These are phyloP conservation scores for Actinomucor elegans DNA, from an alignment of 371 early-diverging fungal species.

Conservation along the genomic window DNA sequence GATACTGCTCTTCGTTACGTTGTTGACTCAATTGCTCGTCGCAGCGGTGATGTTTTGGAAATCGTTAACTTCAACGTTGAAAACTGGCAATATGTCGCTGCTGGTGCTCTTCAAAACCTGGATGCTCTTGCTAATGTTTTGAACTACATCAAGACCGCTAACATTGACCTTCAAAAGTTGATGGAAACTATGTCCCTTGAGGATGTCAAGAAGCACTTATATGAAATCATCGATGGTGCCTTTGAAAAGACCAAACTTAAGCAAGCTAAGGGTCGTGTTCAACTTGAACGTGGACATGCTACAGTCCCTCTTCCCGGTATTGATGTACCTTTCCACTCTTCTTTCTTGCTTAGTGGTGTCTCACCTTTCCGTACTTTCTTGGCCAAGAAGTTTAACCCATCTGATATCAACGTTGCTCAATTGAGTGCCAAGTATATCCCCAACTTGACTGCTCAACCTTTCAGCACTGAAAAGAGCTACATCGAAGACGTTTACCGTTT, in stretches of 20 bases:
- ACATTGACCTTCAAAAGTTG: slow-evolving; percentile 86
- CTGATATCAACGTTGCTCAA: slow-evolving; percentile 75
- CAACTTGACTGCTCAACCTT: slow-evolving; percentile 93
- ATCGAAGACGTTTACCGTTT: slow-evolving; percentile 72
- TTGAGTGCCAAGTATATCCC: slow-evolving; percentile 90
- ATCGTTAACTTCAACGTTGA: slow-evolving; percentile 98
- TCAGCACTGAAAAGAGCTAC: slow-evolving; percentile 79
- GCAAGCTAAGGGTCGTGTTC: slow-evolving; percentile 64
- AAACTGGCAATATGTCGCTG: slow-evolving; percentile 94
- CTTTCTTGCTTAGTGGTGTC: slow-evolving; percentile 88
- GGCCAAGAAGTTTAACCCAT: slow-evolving; percentile 76
- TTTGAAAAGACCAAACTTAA: slow-evolving; percentile 71
- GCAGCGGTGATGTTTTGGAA: slow-evolving; percentile 81
- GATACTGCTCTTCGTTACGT: slow-evolving; percentile 82
- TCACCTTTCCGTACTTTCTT: slow-evolving; percentile 91
- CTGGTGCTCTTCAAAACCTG: slow-evolving; percentile 84
- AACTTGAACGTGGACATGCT: slow-evolving; percentile 86
- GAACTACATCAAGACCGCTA: slow-evolving; percentile 74
- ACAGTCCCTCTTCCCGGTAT: slow-evolving; percentile 93
- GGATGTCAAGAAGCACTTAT: slow-evolving; percentile 81
- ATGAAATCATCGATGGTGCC: slow-evolving; percentile 79
- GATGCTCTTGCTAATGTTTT: slow-evolving; percentile 81
- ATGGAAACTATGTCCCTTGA: slow-evolving; percentile 85
- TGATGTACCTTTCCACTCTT: slow-evolving; percentile 97
- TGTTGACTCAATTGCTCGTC: slow-evolving; percentile 80